These are phyloP conservation scores for Hydnomerulius pinastri DNA, from an alignment of 768 basidiomycete species.

Conservation along the genomic window DNA sequence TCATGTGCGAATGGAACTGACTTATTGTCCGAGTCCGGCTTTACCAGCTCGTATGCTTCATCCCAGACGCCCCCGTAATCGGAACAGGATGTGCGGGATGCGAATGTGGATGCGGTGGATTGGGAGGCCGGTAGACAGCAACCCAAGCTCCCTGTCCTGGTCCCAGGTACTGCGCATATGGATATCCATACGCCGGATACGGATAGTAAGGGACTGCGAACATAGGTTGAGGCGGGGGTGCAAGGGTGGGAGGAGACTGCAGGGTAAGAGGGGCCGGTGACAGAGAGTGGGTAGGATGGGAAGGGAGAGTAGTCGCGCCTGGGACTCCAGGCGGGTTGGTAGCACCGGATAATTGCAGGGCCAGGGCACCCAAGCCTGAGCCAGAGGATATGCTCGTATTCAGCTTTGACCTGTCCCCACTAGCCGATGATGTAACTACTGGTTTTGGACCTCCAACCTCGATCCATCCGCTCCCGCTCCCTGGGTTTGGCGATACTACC, in stretches of 20 bases:
- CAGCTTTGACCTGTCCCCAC: slow-evolving; percentile 7
- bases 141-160: slow-evolving; percentile 24
- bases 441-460: too few relatives aligned
- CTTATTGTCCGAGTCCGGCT: too few relatives aligned
- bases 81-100: slow-evolving; percentile 9
- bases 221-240: slow-evolving; percentile 11
- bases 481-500: slow-evolving; percentile 14
- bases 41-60: slow-evolving; percentile 30
- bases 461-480: neutral
- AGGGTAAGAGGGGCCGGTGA: slow-evolving; percentile 11
- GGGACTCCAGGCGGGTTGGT: slow-evolving; percentile 6
- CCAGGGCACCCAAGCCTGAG: slow-evolving; percentile 1
- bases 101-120: slow-evolving; percentile 19
- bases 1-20: too few relatives aligned
- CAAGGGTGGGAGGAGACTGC: slow-evolving; percentile 10
- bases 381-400: slow-evolving; percentile 4
- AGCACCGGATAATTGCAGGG: neutral
- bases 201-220: slow-evolving; percentile 19
- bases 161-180: slow-evolving; percentile 20
- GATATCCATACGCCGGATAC: slow-evolving; percentile 20
- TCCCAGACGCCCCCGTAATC: slow-evolving; percentile 25
- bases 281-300: slow-evolving; percentile 10
- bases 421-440: neutral
- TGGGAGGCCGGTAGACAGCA: slow-evolving; percentile 21
- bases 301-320: neutral